phyloP scores from a whole-genome alignment of 768 basidiomycete genomes.

The Mrakia hoshinonis region DNA sequence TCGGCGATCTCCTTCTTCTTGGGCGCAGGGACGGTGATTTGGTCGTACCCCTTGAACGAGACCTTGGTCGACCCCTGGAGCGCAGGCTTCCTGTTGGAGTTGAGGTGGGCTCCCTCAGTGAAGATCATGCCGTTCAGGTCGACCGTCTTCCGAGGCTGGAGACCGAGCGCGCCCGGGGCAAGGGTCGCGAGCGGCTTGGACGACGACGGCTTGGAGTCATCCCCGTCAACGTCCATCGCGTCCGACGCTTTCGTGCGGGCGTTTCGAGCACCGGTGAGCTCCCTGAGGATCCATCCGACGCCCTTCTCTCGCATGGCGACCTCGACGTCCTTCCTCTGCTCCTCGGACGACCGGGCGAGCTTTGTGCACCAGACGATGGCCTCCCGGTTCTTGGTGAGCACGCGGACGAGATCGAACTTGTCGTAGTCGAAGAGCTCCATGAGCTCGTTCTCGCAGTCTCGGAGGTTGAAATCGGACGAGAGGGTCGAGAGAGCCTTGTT shows the following conservation, averaged over 20 bases:
- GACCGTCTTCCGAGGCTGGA: constrained; percentile 69
- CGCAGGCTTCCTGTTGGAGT: constrained; percentile 98
- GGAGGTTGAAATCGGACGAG: constrained; percentile 72
- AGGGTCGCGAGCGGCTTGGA: constrained; percentile 65
- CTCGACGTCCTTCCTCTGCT: constrained; percentile 85
- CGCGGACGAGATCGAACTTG: constrained; percentile 78
- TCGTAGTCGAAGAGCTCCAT: constrained; percentile 95
- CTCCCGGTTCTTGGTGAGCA: constrained; percentile 89
- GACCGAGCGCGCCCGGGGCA: constrained; percentile 70
- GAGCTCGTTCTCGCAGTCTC: constrained; percentile 89
- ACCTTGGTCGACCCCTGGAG: constrained; percentile 97
- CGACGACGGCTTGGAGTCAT: constrained; percentile 38
- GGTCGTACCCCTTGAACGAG: constrained; percentile 90
- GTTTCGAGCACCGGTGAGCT: constrained; percentile 66
- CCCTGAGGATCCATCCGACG: constrained; percentile 87
- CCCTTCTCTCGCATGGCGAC: constrained; percentile 98
- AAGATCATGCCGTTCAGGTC: constrained; percentile 95
- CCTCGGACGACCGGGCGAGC: constrained; percentile 75
- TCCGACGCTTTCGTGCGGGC: constrained; percentile 47
- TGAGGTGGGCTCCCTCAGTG: constrained; percentile 86
- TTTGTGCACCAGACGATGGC: constrained; percentile 97
- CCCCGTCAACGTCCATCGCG: constrained; percentile 67
- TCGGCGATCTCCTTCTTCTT: constrained; percentile 51
- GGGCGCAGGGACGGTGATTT: constrained; percentile 91
- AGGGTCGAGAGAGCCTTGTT: constrained; percentile 63